Base-by-base conservation (phyloP, 305 asterid genomes). In the Stenogyne calaminthoides region DNA sequence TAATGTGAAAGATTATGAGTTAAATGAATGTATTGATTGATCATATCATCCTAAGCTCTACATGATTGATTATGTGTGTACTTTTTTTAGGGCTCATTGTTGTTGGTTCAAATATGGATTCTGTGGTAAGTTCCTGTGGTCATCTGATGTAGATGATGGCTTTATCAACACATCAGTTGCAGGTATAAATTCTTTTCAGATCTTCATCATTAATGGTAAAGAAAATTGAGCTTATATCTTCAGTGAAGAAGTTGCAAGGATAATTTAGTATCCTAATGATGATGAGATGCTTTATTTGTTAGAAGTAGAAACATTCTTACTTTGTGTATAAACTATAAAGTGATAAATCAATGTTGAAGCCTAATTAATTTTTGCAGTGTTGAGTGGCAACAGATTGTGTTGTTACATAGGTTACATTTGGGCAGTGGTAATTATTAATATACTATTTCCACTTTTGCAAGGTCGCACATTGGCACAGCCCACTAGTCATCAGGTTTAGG, bases 91-190 rank as follows among this genome's bases (percentile, higher is more conserved):
- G 76, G 76, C 58, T 40, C 19, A 25, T 76, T 57, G 67, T 27
- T 77, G 32, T 49, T 52, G 47, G 65, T n/a, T 44, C 56, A n/a
- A 69, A 46, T 63, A 75, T 77, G 81, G 52, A 58, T 66, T 64
- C 69, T 34, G 77, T 61, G 67, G 78, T 80, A 66, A 73, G 65
- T 76, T 78, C 76, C 71, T 18, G 78, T 69, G 65, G 67, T 62
- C 71, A 57, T 72, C 47, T 55, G 77, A 80, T 57, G 71, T 84
- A 80, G 80, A 80, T 64, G 77, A 88, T 88, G 94, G 91, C 85
- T 15, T 76, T 78, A 71, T 80, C 84, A 11, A 86, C 84, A 65
- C 70, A 77, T 82, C 91, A 78, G 69, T 79, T 83, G 80, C 90
- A 82, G 92, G 90, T 84, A 75, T 15, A 60, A 67, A 36, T 57